Evolutionary conservation across 1,284 basidiomycete species (phyloP), one percentile per base, ranked within the genome.

Genomic region (Fomitopsis palustris): DNA sequence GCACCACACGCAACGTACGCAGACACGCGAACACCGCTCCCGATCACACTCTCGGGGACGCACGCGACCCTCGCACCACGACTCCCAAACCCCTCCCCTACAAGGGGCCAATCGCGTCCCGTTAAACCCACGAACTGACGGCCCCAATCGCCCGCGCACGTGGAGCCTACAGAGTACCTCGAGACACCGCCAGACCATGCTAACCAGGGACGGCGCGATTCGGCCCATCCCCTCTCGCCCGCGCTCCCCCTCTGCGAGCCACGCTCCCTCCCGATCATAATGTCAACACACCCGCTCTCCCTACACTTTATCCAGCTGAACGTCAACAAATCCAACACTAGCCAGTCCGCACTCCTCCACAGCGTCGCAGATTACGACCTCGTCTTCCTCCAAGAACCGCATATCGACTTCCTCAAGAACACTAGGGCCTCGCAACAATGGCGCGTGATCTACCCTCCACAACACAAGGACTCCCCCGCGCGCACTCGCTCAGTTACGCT

Each of bases 401-500:
- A 45, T 23, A 45, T 45, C 23, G 43, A 45, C 23, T 27, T 27
- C 43, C 23, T 45, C 23, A 27, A 45, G 23, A 45, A 45, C 16
- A 45, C 43, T 4, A 4, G 43, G 2, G 43, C 19, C 2, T 25
- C 43, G 10, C 17, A n/a, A 3, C 7, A 45, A 5, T 45, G 43
- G 43, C 17, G 17, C 14, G 43, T 27, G 4, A 10, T 45, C 23
- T 45, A 45, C 43, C 43, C 43, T 9, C 17, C 23, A 6, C 6
- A 19, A 6, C 43, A 45, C 43, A 45, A 45, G 23, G 43, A 45
- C 31, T 43, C 42, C 17, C 7, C 47, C 4, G 19, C 56, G 4
- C 49, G 41, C 0, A 63, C 66, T 0, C 64, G 70, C 10, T 67
- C 74, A 0, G 29, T 75, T 2, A 65, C 71, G 1, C 62, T 77